These are phyloP conservation scores for Penicillium sp. DNA, from an alignment of 2,329 filamentous ascomycete genomes.

Conservation along the genomic window DNA sequence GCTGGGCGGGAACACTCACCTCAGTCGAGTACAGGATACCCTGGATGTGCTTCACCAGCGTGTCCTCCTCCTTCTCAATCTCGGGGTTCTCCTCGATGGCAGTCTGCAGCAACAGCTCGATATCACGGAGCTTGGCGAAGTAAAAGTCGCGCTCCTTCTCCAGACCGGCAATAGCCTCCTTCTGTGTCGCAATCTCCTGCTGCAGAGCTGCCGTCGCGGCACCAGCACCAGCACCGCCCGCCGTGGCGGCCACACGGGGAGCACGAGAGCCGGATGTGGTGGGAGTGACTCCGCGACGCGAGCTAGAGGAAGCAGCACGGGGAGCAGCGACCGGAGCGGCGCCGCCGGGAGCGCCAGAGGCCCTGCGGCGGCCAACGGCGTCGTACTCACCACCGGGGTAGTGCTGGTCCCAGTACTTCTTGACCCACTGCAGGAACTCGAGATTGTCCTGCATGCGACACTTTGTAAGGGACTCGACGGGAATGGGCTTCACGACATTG, in stretches of 20 bases:
- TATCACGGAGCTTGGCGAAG: conserved; percentile 97
- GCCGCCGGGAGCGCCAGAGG: conserved; percentile 58
- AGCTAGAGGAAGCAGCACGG: conserved; percentile 49
- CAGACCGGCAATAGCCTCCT: conserved; percentile 91
- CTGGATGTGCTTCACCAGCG: conserved; percentile 93
- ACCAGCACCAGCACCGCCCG: conserved; percentile 48
- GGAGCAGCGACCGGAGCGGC: conserved; percentile 42
- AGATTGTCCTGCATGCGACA: conserved; percentile 99
- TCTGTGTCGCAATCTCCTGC: conserved; percentile 83
- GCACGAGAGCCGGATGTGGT: conserved; percentile 53
- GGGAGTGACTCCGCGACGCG: conserved; percentile 63
- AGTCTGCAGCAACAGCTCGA: conserved; percentile 90
- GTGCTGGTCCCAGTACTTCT: conserved; percentile 97
- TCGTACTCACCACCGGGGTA: conserved; percentile 98
- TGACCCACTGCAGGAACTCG: conserved; percentile 96
- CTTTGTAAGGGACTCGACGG: conserved; percentile 85
- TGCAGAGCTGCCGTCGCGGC: conserved; percentile 71
- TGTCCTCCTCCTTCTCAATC: conserved; percentile 89
- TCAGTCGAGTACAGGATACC: conserved; percentile 96
- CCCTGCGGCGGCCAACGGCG: conserved; percentile 81
- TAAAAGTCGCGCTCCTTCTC: conserved; percentile 98
- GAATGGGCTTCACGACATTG: conserved; percentile 83
- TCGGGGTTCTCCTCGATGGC: conserved; percentile 90
- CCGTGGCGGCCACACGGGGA: conserved; percentile 48
- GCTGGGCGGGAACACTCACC: conserved; percentile 41